Conservation (phyloP, 257 asterid species). For the Jaltomata sinuosa region DNA sequence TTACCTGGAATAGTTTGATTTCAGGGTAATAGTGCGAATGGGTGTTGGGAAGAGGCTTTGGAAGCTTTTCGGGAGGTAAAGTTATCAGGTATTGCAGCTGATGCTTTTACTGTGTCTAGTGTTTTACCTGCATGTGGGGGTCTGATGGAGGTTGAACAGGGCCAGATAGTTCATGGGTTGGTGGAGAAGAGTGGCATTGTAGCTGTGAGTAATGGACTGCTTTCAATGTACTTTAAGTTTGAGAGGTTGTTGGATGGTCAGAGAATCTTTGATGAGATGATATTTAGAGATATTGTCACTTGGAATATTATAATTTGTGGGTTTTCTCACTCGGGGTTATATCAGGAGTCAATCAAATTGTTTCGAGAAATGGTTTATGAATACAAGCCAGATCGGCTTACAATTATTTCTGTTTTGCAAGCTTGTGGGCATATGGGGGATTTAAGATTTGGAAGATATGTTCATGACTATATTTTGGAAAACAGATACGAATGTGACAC, state of each 20-base stretch:
- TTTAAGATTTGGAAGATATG: slow-evolving; percentile 43
- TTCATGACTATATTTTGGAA: slow-evolving; percentile 53
- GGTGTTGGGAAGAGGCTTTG: slow-evolving; percentile 49
- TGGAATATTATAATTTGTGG: slow-evolving; percentile 78
- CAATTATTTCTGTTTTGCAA: slow-evolving; percentile 51
- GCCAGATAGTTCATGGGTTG: slow-evolving; percentile 53
- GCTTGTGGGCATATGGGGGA: slow-evolving; percentile 64
- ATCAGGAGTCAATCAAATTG: slow-evolving; percentile 43
- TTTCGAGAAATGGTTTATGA: slow-evolving; percentile 41
- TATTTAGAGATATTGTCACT: slow-evolving; percentile 48
- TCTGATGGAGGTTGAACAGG: slow-evolving; percentile 44
- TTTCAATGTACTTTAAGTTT: slow-evolving; percentile 64
- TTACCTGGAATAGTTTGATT: slow-evolving; percentile 80
- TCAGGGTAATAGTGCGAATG: slow-evolving; percentile 73
- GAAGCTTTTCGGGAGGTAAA: slow-evolving; percentile 32
- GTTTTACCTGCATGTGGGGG: slow-evolving; percentile 58
- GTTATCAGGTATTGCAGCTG: slow-evolving; percentile 33
- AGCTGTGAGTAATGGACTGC: slow-evolving; percentile 45
- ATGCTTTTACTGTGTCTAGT: slow-evolving; percentile 44
- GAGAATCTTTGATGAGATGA: slow-evolving; percentile 51
- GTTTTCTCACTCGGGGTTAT: slow-evolving; percentile 36
- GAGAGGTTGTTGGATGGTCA: slow-evolving; percentile 30
- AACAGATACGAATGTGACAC: slow-evolving; percentile 43
- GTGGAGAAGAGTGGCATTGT: slow-evolving; percentile 55
- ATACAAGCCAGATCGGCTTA: slow-evolving; percentile 54